Base-by-base conservation (phyloP, 2,329 filamentous ascomycete genomes). In the Nemania sp. region DNA sequence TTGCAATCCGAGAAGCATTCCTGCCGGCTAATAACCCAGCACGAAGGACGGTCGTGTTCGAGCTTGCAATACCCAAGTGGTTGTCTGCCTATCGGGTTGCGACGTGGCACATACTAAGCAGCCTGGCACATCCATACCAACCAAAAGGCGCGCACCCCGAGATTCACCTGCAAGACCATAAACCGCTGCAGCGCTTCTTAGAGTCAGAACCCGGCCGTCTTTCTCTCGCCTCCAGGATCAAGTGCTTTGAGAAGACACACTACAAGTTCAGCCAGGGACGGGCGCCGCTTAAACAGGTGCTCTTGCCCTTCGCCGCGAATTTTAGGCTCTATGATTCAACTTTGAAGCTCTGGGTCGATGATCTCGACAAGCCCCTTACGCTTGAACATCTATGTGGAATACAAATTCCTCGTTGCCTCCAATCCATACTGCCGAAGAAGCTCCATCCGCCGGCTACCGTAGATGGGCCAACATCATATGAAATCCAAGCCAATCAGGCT, bases 381-480 rank as follows among this genome's bases (percentile, higher is more conserved):
- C 70, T 78, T 17, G 65, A 71, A 2, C 72, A 75, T 45, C 67
- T 65, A 5, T 72, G 51, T 50, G 69, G 56, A 15, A 59, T 55
- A 54, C 62, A 54, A n/a, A 48, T 59, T 32, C 71, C 69, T 39
- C 10, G 11, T 1, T 51, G 46, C 3, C 66, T 72, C 40, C 20
- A 51, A 59, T 25, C 65, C 0, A 39, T 70, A 12, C 15, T 69
- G 25, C 63, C 63, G 1, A 40, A 7, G 1, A n/a, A 6, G 3
- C 1, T 58, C 3, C 65, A 68, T 15, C 76, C 74, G 53, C 64
- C 75, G 15, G 63, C 73, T 10, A 65, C 75, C 17, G 68, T 73
- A 57, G 59, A 74, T 1, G 73, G 71, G 7, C 85, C 80, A 0
- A 80, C 83, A 0, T 88, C 85, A 0, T 85, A 86, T 59, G 74